Evolutionary conservation across 1,284 basidiomycete genomes (phyloP).

Genomic region (Malassezia japonica): DNA sequence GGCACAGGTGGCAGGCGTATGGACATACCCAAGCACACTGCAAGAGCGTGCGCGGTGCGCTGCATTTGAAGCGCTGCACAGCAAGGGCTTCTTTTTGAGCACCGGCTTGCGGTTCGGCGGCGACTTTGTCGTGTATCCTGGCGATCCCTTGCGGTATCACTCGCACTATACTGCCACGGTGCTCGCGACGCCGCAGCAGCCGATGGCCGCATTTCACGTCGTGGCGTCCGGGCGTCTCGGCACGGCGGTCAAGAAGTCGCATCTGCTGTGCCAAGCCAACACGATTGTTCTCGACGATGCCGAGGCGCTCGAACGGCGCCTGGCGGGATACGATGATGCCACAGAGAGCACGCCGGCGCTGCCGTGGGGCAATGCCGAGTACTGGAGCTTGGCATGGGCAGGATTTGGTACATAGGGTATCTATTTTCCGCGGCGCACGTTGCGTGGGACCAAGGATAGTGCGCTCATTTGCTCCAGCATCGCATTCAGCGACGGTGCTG

Average conservation of each 20-base stretch:
- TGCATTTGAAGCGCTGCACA: constrained; percentile 70
- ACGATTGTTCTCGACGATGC: constrained; percentile 7
- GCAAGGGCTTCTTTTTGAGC: constrained; percentile 72
- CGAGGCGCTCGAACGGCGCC: background rate
- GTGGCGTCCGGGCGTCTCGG: constrained; percentile 89
- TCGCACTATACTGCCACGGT: constrained; percentile 88
- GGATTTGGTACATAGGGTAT: constrained; percentile 39
- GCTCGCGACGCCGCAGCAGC: constrained; percentile 57
- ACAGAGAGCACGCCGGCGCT: background rate
- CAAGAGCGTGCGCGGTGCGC: constrained; percentile 64
- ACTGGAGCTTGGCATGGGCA: constrained; percentile 43
- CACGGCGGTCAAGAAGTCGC: constrained; percentile 94
- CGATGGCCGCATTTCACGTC: constrained; percentile 74
- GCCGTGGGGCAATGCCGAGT: constrained; percentile 25
- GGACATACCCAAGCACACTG: constrained; percentile 62
- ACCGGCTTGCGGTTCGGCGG: constrained; percentile 86
- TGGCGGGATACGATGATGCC: constrained; percentile 5
- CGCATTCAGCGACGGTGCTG: background rate
- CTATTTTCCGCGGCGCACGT: background rate
- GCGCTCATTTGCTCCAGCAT: background rate
- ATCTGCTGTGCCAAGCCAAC: constrained; percentile 62
- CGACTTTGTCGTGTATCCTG: constrained; percentile 90
- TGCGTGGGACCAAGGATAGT: background rate
- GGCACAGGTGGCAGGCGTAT: constrained; percentile 62
- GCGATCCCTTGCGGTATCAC: constrained; percentile 90